Evolutionary conservation across 2,329 filamentous ascomycete genomes (phyloP).

Genomic region (Ascosphaera aggregata): DNA sequence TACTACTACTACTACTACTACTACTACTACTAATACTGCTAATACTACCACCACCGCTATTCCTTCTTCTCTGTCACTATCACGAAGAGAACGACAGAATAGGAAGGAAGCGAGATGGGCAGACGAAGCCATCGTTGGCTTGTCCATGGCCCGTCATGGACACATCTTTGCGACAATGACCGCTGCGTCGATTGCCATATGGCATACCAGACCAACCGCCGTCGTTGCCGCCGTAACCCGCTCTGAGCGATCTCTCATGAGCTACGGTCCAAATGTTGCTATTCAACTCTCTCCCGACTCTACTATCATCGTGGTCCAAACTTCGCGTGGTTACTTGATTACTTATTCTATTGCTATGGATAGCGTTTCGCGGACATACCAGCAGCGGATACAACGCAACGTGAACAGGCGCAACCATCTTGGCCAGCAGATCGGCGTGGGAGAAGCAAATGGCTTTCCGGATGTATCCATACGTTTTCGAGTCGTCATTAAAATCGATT

Average conservation of each 20-base stretch:
- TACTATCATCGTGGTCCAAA: slow-evolving; percentile 77
- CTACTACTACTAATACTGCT: too few species aligned
- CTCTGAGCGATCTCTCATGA: slow-evolving; percentile 52
- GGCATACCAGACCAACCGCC: slow-evolving; percentile 91
- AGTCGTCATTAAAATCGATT: slow-evolving; percentile 96
- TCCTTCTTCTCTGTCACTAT: too few species aligned
- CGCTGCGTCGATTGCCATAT: slow-evolving; percentile 63
- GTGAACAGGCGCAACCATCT: slow-evolving; percentile 23
- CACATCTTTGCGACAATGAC: slow-evolving; percentile 79
- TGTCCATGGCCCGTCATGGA: slow-evolving; percentile 56
- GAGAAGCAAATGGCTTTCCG: slow-evolving; percentile 58
- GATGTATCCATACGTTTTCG: slow-evolving; percentile 83
- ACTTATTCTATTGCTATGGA: slow-evolving; percentile 85
- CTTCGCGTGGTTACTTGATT: slow-evolving; percentile 64
- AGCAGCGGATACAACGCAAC: slow-evolving; percentile 43
- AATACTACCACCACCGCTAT: too few species aligned
- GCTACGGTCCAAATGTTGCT: slow-evolving; percentile 67
- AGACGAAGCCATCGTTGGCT: slow-evolving; percentile 45
- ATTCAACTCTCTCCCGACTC: slow-evolving; percentile 78
- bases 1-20: too few species aligned
- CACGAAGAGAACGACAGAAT: not conserved
- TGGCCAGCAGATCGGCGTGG: slow-evolving; percentile 38
- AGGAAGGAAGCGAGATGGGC: slow-evolving; percentile 15
- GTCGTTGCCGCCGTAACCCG: slow-evolving; percentile 68
- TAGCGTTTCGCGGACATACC: slow-evolving; percentile 60